Evolutionary conservation across 2,329 filamentous ascomycete genomes (phyloP).

Genomic region (Colletotrichum orchidophilum): DNA sequence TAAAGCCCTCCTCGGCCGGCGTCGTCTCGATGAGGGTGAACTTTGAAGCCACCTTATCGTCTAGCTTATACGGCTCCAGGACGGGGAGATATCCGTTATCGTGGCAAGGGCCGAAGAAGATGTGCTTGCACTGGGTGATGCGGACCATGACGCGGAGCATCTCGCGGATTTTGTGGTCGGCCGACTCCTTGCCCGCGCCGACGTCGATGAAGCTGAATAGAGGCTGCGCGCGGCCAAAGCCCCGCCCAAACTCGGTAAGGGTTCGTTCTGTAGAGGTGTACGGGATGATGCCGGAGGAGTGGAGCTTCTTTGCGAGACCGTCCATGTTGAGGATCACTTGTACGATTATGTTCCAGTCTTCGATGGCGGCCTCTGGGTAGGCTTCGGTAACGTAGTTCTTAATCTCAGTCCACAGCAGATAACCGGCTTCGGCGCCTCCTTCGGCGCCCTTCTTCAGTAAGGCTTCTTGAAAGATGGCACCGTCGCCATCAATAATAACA

Average conservation of each 20-base stretch:
- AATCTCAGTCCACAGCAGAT: conserved; percentile 39
- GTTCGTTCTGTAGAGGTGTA: conserved; percentile 33
- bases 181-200: conserved; percentile 45
- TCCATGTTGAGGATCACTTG: conserved; percentile 46
- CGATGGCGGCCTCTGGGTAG: conserved; percentile 39
- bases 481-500: conserved; percentile 48
- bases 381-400: conserved; percentile 37
- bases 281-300: conserved; percentile 38
- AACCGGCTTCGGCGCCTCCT: conserved; percentile 45
- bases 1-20: conserved; percentile 42
- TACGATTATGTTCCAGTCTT: conserved; percentile 45
- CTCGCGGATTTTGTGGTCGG: conserved; percentile 47
- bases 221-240: conserved; percentile 45
- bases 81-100: conserved; percentile 47
- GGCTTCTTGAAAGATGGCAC: conserved; percentile 45
- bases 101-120: conserved; percentile 45
- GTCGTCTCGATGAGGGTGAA: conserved; percentile 45
- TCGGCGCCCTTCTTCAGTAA: conserved; percentile 43
- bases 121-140: conserved; percentile 42
- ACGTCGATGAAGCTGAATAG: conserved; percentile 48
- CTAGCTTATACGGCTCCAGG: conserved; percentile 43
- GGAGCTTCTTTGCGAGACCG: conserved; percentile 42
- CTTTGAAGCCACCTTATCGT: conserved; percentile 37
- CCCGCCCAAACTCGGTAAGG: conserved; percentile 44
- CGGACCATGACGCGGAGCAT: conserved; percentile 45